Base-by-base conservation (phyloP, 169 alveolate species). In the Hepatocystis sp. region DNA sequence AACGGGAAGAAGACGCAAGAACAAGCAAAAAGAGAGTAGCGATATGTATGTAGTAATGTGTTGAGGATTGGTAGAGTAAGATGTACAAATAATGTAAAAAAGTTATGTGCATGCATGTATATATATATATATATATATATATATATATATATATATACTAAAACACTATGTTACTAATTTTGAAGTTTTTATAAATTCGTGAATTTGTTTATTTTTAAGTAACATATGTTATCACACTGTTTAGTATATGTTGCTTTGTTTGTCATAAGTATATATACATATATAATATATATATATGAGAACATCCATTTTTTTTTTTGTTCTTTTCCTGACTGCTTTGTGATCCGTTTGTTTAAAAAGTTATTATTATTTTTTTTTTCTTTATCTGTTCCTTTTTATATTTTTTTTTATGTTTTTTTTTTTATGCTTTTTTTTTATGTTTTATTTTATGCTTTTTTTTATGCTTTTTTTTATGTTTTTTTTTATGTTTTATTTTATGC, bases 111-210 rank as follows among this genome's bases (percentile, higher is more conserved):
- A 19, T 17, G 32, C 21, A n/a, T 17, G 25, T 2, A 19, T 19
- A 51, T n/a, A n/a, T 27, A 0, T 40, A 40, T 61, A 46, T 34
- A 25, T 34, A n/a, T 39, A 36, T 39, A 39, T 27, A 21, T 0
- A 13, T 61, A 15, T 61, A 13, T 2, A 39, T 39, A 39, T 61
- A 27, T 8, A 23, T 19, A 27, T 7, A 8, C 39, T 27, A n/a
- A 25, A 23, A 11, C 27, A 61, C 52, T 13, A 36, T n/a, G 15
- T 2, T 39, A 17, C 21, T 61, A n/a, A 61, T 2, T 2, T 7
- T 15, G 27, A 34, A 61, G 32, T 61, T 34, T 61, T 34, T 11
- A 36, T 47, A 56, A 11, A 19, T 36, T 61, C 52, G 25, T 61
- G 23, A 0, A 36, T 53, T 34, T 11, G 11, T 25, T 53, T n/a